Base-by-base conservation (phyloP, 2,329 filamentous ascomycete genomes). In the Pseudogymnoascus sp. region DNA sequence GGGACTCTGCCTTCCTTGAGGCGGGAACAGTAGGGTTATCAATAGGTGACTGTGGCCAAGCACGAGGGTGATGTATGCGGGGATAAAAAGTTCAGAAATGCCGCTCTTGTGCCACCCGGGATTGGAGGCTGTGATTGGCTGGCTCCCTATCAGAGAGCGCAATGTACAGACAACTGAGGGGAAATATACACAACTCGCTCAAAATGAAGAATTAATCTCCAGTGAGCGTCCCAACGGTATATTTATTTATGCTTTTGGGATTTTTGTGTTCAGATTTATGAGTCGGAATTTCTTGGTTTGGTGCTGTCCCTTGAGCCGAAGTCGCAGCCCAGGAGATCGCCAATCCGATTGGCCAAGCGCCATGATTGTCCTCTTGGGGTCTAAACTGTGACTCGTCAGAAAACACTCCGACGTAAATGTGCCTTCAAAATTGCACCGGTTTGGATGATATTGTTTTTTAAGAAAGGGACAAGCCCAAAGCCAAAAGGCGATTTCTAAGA, bases 71-170 rank as follows among this genome's bases (percentile, higher is more conserved):
- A 39, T 29, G 24, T 59, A 59, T 58, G 57, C 57, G 57, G 57
- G 57, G 57, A 59, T 40, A 59, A 59, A 58, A 59, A 39, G 37
- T 37, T 59, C 26, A 37, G 33, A 59, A 40, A 59, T 59, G n/a
- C 57, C 57, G 57, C 57, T 39, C 35, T 40, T 40, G 57, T 54
- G 47, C 26, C 47, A 13, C 47, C 5, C 29, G 5, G 10, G 47
- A 54, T 54, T 54, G 47, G 29, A 54, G 29, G 47, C 47, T 54
- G 47, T 54, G 47, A 54, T 54, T 54, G 47, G 47, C n/a, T 54
- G 47, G 44, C 13, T 21, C 10, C 29, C 9, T 33, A 54, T 54
- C 47, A 33, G 47, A 5, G n/a, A n/a, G n/a, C 29, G 15, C 9
- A 21, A 54, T 54, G 17, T 54, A 33, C 47, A 33, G 47, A 17